Evolutionary conservation across 805 yeast species (phyloP).

Genomic region (Zygotorulaspora sp.): DNA sequence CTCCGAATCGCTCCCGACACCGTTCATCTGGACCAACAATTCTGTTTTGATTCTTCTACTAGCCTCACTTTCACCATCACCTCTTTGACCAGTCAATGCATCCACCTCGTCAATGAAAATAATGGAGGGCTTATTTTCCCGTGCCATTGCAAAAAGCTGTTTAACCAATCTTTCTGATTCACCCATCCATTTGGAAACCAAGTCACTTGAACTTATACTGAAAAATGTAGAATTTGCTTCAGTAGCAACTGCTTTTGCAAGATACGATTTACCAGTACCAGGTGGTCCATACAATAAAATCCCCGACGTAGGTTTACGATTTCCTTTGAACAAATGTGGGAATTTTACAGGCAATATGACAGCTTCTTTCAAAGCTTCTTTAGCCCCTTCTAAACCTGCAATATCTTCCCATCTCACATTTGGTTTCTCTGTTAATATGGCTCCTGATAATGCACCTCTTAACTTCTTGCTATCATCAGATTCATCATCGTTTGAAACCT

Average conservation of each 20-base stretch:
- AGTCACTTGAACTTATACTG: conserved; percentile 91
- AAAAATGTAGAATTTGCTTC: conserved; percentile 97
- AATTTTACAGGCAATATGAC: conserved; percentile 94
- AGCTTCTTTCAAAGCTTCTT: conserved; percentile 95
- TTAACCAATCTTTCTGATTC: conserved; percentile 95
- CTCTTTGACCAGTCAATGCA: conserved; percentile 96
- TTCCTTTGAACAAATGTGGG: conserved; percentile 93
- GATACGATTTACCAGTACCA: conserved; percentile 95
- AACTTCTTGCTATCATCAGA: conserved; percentile 84
- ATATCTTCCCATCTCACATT: conserved; percentile 92
- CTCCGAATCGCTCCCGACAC: conserved; percentile 90
- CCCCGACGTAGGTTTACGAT: conserved; percentile 88
- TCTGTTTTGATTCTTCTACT: conserved; percentile 94
- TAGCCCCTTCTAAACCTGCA: conserved; percentile 93
- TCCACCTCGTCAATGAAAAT: conserved; percentile 98
- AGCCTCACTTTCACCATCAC: conserved; percentile 97
- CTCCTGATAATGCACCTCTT: conserved; percentile 86
- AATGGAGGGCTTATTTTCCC: conserved; percentile 92
- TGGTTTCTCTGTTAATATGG: conserved; percentile 87
- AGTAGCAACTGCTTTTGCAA: conserved; percentile 98
- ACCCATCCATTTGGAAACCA: conserved; percentile 99
- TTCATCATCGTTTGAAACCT: conserved; percentile 62
- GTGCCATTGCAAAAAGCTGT: conserved; percentile 90
- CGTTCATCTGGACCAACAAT: conserved; percentile 95
- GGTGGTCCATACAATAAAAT: conserved; percentile 89